Percentiles rank a stretch among this genome's conserved stretches.
Conservation (phyloP, 2,329 filamentous ascomycete genomes). For the Apiospora arundinis region DNA sequence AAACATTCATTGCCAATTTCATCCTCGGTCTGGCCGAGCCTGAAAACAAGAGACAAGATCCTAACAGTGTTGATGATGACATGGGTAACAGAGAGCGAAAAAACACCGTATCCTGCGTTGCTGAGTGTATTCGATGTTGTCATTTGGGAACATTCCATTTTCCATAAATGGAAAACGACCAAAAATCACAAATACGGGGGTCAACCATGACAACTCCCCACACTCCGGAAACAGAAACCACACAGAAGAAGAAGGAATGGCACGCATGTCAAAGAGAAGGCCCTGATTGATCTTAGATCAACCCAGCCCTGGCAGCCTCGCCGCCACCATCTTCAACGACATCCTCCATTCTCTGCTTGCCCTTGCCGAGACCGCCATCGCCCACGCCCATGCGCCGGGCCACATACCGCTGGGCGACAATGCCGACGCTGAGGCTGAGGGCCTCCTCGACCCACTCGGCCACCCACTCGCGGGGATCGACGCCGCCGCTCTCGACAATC, state of each 20-base stretch:
- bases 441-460: constrained; percentile 96
- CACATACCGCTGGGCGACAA: constrained; percentile 94
- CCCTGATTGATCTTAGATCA: constrained; percentile 46
- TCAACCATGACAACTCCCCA: constrained; percentile 12
- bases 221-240: constrained; percentile 8
- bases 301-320: constrained; percentile 65
- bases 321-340: constrained; percentile 63
- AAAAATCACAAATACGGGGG: background rate
- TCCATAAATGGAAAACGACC: background rate
- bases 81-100: background rate
- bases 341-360: constrained; percentile 65
- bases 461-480: constrained; percentile 96
- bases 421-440: constrained; percentile 76
- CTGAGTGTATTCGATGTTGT: constrained; percentile 2
- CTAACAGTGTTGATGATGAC: background rate
- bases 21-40: background rate
- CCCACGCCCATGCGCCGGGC: constrained; percentile 95
- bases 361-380: constrained; percentile 70
- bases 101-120: constrained; percentile 1
- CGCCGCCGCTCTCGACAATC: constrained; percentile 76
- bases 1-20: background rate
- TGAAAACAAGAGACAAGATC: background rate
- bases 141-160: background rate
- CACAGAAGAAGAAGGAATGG: background rate
- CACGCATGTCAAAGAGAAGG: background rate